These are phyloP conservation scores for fission yeast (Schizosaccharomyces pombe) DNA, from an alignment of 805 yeast genomes.

Conservation along the genomic window DNA sequence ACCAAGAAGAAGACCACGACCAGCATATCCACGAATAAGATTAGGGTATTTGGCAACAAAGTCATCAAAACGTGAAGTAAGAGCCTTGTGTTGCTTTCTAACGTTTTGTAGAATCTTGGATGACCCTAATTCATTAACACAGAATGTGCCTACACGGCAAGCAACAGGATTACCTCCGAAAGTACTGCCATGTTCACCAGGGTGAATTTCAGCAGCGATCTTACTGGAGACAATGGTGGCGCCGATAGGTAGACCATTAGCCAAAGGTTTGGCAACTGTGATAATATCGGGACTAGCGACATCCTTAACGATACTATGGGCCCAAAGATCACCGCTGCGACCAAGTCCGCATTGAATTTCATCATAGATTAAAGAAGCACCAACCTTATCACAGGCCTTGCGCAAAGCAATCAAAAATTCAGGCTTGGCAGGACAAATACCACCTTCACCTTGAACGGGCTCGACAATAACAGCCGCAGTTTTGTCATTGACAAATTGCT, in stretches of 20 bases:
- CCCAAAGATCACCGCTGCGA: slow-evolving; percentile 82
- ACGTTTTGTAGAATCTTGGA: slow-evolving; percentile 39
- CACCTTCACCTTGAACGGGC: slow-evolving; percentile 97
- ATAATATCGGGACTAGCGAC: slow-evolving; percentile 86
- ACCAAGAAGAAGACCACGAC: slow-evolving; percentile 74
- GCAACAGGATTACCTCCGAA: slow-evolving; percentile 95
- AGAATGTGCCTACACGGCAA: slow-evolving; percentile 55
- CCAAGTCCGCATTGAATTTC: slow-evolving; percentile 96
- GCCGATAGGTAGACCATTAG: slow-evolving; percentile 90
- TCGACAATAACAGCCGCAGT: slow-evolving; percentile 86
- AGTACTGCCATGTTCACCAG: slow-evolving; percentile 96
- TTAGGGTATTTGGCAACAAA: slow-evolving; percentile 34
- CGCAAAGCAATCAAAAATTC: slow-evolving; percentile 47
- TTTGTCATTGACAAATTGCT: slow-evolving; percentile 29
- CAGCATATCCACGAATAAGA: slow-evolving; percentile 47
- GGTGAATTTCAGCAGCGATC: slow-evolving; percentile 46
- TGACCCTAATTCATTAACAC: slow-evolving; percentile 42
- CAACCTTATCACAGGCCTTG: slow-evolving; percentile 38
- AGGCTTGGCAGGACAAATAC: slow-evolving; percentile 42
- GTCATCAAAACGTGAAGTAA: slow-evolving; percentile 20
- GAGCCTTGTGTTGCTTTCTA: slow-evolving; percentile 31
- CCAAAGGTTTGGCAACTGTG: slow-evolving; percentile 87
- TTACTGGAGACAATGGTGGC: slow-evolving; percentile 72
- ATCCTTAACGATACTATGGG: slow-evolving; percentile 49
- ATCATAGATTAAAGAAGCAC: slow-evolving; percentile 66